These are phyloP conservation scores for Amphibolis antarctica DNA, from an alignment of 106 monocot genomes.

Conservation along the genomic window DNA sequence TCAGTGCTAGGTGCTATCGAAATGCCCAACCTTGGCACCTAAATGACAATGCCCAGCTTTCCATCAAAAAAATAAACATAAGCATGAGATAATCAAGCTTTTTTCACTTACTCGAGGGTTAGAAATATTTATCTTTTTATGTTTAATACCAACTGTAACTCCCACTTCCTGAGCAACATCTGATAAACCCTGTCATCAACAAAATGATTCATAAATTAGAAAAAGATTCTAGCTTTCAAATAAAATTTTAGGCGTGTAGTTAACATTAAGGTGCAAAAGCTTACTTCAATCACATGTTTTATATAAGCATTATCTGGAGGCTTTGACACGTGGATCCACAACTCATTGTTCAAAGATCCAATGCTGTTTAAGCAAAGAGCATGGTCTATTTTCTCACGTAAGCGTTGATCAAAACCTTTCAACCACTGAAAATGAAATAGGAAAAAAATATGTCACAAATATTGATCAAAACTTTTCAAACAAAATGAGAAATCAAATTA, in stretches of 20 bases:
- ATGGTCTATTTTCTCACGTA: slow-evolving; percentile 97
- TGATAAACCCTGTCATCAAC: slow-evolving; percentile 55
- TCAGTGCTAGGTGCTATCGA: too few relatives aligned
- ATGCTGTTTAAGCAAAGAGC: slow-evolving; percentile 97
- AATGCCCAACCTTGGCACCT: background rate
- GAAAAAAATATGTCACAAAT: background rate
- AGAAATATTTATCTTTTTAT: slow-evolving; percentile 98
- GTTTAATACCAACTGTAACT: slow-evolving; percentile 68
- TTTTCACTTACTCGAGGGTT: slow-evolving; percentile 56
- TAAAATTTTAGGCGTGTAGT: background rate
- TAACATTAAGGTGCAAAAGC: background rate
- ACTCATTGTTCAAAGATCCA: slow-evolving; percentile 65
- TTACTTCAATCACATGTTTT: slow-evolving; percentile 86
- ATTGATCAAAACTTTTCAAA: slow-evolving; percentile 87
- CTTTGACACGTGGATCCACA: slow-evolving; percentile 95
- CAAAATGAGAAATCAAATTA: slow-evolving; percentile 17
- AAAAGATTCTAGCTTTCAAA: background rate
- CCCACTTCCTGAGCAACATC: slow-evolving; percentile 76
- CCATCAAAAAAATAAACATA: background rate
- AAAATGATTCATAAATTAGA: background rate
- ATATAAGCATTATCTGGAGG: slow-evolving; percentile 93
- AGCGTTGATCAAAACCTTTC: slow-evolving; percentile 87
- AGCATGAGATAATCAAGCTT: background rate
- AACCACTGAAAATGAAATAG: slow-evolving; percentile 62
- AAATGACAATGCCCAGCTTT: background rate